Evolutionary conservation across 352 stramenopile genomes (phyloP), one percentile per base, ranked within the genome.

Genomic region (Phytophthora pini): DNA sequence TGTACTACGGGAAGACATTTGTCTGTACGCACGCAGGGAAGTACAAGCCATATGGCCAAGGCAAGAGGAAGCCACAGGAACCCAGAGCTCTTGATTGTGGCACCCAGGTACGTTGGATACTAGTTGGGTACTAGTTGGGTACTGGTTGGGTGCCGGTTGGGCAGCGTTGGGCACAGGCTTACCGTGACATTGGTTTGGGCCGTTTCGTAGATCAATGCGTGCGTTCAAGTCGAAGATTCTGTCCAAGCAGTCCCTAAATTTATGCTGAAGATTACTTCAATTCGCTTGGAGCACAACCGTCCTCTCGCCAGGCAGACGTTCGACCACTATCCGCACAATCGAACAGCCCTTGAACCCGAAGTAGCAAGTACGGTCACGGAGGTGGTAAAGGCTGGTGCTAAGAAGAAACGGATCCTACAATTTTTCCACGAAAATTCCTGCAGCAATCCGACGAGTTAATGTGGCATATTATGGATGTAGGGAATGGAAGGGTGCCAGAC

Each of bases 21-120:
- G 53, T 68, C 5, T 63, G 61, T 36, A 68, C 52, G 0, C 45
- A 68, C 17, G 38, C 36, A 15, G 52, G 45, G 5, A 48, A 62
- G 34, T 57, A 68, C 52, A 58, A 63, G 13, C 5, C 45, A 20
- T 44, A 27, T 13, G 38, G 45, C 0, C 12, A 68, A 57, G 52
- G 52, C 2, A 49, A 68, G 11, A 10, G 60, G 17, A 57, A 58
- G 60, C n/a, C 20, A 6, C 45, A 57, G 10, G 17, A 56, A 22
- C 49, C 60, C 22, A 40, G 61, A n/a, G 15, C 50, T 4, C 5
- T 54, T 7, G 26, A 61, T 12, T 64, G 56, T 22, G 38, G 20
- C 10, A 34, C 17, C 0, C 45, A 64, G 46, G 57, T 65, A 51
- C 27, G 45, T 11, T 36, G 24, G 24, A 0, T 26, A 13, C 36